Evolutionary conservation across 2,329 filamentous ascomycete species (phyloP).

Genomic region (Diaporthe citrichinensis): DNA sequence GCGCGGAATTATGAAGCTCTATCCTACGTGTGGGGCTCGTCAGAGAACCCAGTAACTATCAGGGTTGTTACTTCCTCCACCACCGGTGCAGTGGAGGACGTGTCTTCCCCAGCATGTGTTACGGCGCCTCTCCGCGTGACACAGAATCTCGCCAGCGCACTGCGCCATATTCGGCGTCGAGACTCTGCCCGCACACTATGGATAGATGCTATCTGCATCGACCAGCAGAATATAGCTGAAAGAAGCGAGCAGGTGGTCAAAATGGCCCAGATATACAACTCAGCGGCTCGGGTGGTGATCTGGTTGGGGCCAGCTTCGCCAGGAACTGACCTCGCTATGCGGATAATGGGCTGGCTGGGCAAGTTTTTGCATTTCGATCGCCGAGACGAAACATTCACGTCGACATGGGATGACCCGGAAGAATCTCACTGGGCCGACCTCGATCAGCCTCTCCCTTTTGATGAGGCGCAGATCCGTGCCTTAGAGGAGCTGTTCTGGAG

Average conservation of each 20-base stretch:
- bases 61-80: neutral
- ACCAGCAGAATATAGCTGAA: slow-evolving; percentile 31
- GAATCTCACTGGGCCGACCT: neutral
- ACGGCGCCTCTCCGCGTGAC: neutral
- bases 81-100: neutral
- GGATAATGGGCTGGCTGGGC: neutral
- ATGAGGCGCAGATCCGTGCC: neutral
- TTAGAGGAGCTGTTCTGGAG: neutral
- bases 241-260: slow-evolving; percentile 27
- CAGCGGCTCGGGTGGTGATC: neutral
- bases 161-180: neutral
- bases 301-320: neutral
- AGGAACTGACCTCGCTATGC: neutral
- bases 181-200: neutral
- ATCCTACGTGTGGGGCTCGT: slow-evolving; percentile 12
- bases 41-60: neutral
- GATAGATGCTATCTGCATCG: slow-evolving; percentile 38
- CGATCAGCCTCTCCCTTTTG: neutral
- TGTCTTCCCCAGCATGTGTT: neutral
- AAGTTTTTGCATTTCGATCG: neutral
- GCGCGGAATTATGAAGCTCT: slow-evolving; percentile 13
- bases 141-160: neutral
- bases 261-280: slow-evolving; percentile 32
- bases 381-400: neutral
- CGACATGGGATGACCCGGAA: neutral